Evolutionary conservation across 805 yeast species (phyloP).

Genomic region (Phaffomyces opuntiae): DNA sequence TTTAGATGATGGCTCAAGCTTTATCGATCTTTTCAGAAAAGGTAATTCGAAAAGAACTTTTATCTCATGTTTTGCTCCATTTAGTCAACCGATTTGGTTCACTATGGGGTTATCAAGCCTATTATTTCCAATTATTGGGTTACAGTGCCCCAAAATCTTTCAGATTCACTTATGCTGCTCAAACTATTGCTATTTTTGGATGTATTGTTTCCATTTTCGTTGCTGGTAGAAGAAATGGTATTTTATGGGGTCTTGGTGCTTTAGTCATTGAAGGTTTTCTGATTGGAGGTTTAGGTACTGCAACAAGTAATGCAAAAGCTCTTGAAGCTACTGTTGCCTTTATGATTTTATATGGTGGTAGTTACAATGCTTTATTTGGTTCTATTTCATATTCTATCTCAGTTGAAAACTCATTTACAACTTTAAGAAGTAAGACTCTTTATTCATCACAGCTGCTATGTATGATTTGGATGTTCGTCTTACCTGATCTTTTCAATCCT

Average conservation of each 20-base stretch:
- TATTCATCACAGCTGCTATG: conserved; percentile 21
- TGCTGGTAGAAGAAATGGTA: conserved; percentile 23
- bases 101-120: conserved; percentile 39
- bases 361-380: conserved; percentile 31
- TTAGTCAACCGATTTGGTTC: conserved; percentile 38
- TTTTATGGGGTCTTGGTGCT: conserved; percentile 23
- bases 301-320: conserved; percentile 5
- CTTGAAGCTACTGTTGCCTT: conserved; percentile 20
- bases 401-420: conserved; percentile 31
- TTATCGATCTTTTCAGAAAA: conserved; percentile 35
- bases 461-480: conserved; percentile 29
- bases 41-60: conserved; percentile 35
- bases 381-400: conserved; percentile 30
- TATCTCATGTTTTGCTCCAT: conserved; percentile 23
- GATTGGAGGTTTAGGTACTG: conserved; percentile 20
- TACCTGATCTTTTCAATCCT: conserved; percentile 40
- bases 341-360: conserved; percentile 23
- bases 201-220: conserved; percentile 25
- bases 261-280: conserved; percentile 19
- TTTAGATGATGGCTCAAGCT: conserved; percentile 25
- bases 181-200: conserved; percentile 25
- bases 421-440: conserved; percentile 32
- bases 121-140: conserved; percentile 41
- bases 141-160: conserved; percentile 33
- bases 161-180: conserved; percentile 27